Evolutionary conservation across 2,329 filamentous ascomycete species (phyloP).

Genomic region (Neofusicoccum umdonicola): DNA sequence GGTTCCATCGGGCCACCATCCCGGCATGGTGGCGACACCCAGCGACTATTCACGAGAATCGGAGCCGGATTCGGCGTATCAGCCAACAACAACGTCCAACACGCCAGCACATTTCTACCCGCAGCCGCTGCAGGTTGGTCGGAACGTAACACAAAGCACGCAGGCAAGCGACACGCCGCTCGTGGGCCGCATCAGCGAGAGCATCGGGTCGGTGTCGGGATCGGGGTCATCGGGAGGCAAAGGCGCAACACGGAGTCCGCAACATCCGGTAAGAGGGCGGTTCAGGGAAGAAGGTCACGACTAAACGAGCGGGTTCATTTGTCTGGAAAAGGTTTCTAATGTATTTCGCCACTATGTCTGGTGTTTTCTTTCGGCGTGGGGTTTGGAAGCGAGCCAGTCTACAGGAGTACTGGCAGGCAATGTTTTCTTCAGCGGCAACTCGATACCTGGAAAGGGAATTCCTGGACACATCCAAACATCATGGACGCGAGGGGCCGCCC

Average conservation of each 20-base stretch:
- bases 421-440: background rate
- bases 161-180: slow-evolving; percentile 13
- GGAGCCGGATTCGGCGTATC: background rate
- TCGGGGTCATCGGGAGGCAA: background rate
- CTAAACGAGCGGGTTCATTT: background rate
- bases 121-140: slow-evolving; percentile 23
- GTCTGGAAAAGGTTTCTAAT: background rate
- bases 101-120: slow-evolving; percentile 38
- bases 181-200: slow-evolving; percentile 8
- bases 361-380: background rate
- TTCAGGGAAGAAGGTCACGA: slow-evolving; percentile 14
- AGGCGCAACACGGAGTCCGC: background rate
- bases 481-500: background rate
- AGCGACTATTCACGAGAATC: slow-evolving; percentile 21
- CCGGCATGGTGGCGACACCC: slow-evolving; percentile 10
- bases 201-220: slow-evolving; percentile 8
- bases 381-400: background rate
- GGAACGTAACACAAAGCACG: background rate
- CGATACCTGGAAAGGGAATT: background rate
- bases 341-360: background rate
- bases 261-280: slow-evolving; percentile 5
- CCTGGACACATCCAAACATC: background rate
- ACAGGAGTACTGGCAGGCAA: background rate
- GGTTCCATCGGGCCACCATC: slow-evolving; percentile 18
- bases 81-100: slow-evolving; percentile 23